These are phyloP conservation scores for Fusarium secorum DNA, from an alignment of 2,329 filamentous ascomycete species.

Conservation along the genomic window DNA sequence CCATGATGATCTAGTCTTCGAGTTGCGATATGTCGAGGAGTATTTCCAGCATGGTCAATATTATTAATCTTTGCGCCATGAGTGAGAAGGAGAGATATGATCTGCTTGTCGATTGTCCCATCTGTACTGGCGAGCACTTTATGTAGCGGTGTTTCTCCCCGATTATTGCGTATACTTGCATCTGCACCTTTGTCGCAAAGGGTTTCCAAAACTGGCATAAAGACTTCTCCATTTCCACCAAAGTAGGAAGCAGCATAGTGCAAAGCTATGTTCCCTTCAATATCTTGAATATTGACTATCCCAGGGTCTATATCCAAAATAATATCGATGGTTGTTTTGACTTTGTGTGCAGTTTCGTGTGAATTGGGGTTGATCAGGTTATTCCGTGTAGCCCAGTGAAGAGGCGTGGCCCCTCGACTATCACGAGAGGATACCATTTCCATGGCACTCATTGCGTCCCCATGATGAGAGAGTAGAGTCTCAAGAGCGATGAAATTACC, in stretches of 20 bases:
- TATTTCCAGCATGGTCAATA: background rate
- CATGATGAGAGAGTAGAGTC: background rate
- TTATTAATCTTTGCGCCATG: background rate
- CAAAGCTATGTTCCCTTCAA: background rate
- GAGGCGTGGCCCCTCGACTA: background rate
- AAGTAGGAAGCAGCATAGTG: background rate
- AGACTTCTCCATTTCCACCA: accelerated
- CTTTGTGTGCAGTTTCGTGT: background rate
- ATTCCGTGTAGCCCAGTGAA: background rate
- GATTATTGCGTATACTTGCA: background rate
- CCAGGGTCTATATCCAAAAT: background rate
- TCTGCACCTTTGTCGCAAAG: background rate
- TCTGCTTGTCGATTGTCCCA: background rate
- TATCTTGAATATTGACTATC: background rate
- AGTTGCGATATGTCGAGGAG: background rate
- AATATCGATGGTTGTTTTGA: background rate
- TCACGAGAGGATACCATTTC: background rate
- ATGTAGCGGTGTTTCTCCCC: background rate
- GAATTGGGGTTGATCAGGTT: background rate
- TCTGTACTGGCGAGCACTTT: accelerated
- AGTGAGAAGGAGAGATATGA: background rate
- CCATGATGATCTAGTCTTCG: background rate
- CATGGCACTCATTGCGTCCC: accelerated
- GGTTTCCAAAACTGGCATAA: background rate
- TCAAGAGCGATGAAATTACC: accelerated